Evolutionary conservation across 78 protist genomes (phyloP), one percentile per base, ranked within the genome.

Genomic region (Mantamonas sphyraenae): DNA sequence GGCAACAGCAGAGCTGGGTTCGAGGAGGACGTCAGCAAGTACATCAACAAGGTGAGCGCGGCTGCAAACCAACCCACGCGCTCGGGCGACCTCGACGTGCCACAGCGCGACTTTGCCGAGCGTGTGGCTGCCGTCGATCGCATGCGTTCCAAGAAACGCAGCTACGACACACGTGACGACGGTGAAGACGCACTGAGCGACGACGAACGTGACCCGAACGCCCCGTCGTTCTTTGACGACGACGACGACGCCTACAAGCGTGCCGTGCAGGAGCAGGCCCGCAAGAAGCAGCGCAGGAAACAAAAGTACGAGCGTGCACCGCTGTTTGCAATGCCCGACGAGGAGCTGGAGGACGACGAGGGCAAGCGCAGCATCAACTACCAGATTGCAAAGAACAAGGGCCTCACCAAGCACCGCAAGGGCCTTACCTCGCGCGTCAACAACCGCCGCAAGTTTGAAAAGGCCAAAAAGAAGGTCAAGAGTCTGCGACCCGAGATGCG

Each of bases 331-430:
- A 9, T 10, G 55, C 28, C 10, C 55, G 55, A 2, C 55, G n/a
- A 24, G 28, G 59, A n/a, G 31, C 35, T 3, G 28, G 33, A 1
- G 34, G 33, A n/a, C 35, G 59, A 2, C 59, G 33, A 10, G 22
- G 73, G 67, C 42, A 76, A 68, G 67, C 81, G 81, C 31, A 73
- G 40, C 62, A 45, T 58, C 71, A 37, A 8, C 30, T 57, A 39
- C 26, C 76, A 76, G 61, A 76, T 76, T 2, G n/a, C 1, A 19
- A 64, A 76, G 73, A 76, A 76, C 68, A 51, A 40, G 50, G 81
- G 81, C 2, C 73, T 76, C 45, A 65, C 73, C 19, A 72, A 60
- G 14, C 26, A 35, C 24, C 45, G 71, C 22, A 31, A 66, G 60
- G 10, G 10, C 47, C 7, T 12, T 7, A 42, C 7, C 47, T 10